These are phyloP conservation scores for Nicotiana sylvestris DNA, from an alignment of 257 asterid genomes.

Conservation along the genomic window DNA sequence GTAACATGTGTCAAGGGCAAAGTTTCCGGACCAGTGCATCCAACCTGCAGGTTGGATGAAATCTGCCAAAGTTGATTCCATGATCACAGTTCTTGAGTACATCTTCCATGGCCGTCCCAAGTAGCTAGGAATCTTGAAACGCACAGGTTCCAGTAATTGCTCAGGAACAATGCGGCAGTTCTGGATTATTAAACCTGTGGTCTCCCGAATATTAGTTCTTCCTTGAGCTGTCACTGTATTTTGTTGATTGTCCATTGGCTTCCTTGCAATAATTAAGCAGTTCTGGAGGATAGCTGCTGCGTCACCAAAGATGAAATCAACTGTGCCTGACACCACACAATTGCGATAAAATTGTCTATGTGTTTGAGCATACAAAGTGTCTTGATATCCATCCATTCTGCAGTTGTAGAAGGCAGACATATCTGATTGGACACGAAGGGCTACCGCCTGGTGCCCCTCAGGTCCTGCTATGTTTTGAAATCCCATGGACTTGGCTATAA, in stretches of 20 bases:
- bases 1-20: conserved; percentile 32
- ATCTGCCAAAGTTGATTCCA: conserved; percentile 35
- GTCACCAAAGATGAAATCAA: conserved; percentile 49
- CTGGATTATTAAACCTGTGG: conserved; percentile 37
- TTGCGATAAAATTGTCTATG: conserved; percentile 44
- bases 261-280: conserved; percentile 32
- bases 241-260: conserved; percentile 43
- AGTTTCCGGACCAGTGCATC: conserved; percentile 40
- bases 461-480: conserved; percentile 45
- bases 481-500: conserved; percentile 42
- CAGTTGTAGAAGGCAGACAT: conserved; percentile 43
- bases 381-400: conserved; percentile 44
- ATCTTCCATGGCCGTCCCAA: conserved; percentile 43
- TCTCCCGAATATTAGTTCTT: conserved; percentile 16
- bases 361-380: conserved; percentile 32
- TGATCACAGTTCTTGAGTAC: conserved; percentile 32
- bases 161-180: conserved; percentile 39
- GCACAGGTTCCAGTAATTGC: conserved; percentile 20
- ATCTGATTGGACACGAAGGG: conserved; percentile 40
- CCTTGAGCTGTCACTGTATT: conserved; percentile 45
- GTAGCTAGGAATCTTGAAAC: conserved; percentile 29
- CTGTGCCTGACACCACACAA: conserved; percentile 42
- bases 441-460: conserved; percentile 49
- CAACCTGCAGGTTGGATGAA: conserved; percentile 42
- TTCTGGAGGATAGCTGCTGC: conserved; percentile 27